Conservation (phyloP, 805 yeast species). For the Lipomyces orientalis region DNA sequence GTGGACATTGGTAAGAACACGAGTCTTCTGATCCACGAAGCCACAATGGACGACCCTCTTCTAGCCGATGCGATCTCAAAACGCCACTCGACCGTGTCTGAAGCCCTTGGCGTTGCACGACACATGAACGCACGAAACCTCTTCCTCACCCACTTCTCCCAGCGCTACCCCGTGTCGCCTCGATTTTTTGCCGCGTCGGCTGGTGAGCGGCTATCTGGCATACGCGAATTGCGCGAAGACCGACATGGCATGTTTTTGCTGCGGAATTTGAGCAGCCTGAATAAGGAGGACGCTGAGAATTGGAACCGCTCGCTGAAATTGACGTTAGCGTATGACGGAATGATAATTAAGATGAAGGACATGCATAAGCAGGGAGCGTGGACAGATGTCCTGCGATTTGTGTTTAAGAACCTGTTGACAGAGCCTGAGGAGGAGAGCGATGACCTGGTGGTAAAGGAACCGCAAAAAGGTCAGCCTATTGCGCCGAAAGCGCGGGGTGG, state of each 20-base stretch:
- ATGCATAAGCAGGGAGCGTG: constrained; percentile 47
- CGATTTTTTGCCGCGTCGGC: background rate
- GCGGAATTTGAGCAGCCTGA: background rate
- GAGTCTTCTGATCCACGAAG: constrained; percentile 88
- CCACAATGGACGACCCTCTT: constrained; percentile 83
- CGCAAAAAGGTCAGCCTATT: background rate
- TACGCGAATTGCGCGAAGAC: constrained; percentile 8
- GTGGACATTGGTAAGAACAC: constrained; percentile 67
- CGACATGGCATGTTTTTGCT: constrained; percentile 5
- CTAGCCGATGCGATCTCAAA: constrained; percentile 79
- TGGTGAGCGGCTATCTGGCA: background rate
- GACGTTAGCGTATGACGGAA: constrained; percentile 66
- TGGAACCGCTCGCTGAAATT: constrained; percentile 35
- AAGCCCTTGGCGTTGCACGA: constrained; percentile 74
- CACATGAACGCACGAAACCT: constrained; percentile 74
- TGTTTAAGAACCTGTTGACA: constrained; percentile 8
- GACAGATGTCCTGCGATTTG: constrained; percentile 13
- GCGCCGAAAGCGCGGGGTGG: background rate
- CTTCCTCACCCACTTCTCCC: constrained; percentile 89
- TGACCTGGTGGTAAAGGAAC: constrained; percentile 3
- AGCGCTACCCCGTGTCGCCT: constrained; percentile 66
- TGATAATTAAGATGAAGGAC: constrained; percentile 56
- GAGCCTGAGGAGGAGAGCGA: constrained; percentile 9
- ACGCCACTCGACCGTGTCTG: constrained; percentile 86
- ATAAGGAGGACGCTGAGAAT: background rate